Evolutionary conservation across 345 rosid genomes (phyloP).

Genomic region (Gossypium thurberi): DNA sequence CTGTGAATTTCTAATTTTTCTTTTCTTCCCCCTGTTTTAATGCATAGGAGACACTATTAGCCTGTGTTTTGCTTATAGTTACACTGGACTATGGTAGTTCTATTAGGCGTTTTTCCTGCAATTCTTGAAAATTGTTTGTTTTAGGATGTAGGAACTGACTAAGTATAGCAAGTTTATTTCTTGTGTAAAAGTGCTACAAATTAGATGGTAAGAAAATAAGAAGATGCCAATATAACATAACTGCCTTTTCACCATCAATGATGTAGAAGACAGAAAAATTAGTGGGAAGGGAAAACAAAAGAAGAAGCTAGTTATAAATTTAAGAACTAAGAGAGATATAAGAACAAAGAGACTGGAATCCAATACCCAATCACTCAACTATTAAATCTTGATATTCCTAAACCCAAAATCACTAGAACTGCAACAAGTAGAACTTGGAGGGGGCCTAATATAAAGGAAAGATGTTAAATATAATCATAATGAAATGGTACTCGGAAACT

Average conservation of each 20-base stretch:
- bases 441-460: not conserved
- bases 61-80: not conserved
- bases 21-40: not conserved
- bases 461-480: not conserved
- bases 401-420: not conserved
- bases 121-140: not conserved
- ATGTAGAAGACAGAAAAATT: not conserved
- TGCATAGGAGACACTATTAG: not conserved
- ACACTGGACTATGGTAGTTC: not conserved
- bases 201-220: not conserved
- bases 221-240: not conserved
- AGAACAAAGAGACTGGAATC: not conserved
- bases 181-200: not conserved
- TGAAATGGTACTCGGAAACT: not conserved
- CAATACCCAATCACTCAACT: not conserved
- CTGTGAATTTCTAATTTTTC: not conserved
- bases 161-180: not conserved
- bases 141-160: not conserved
- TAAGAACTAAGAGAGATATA: not conserved
- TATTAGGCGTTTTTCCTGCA: not conserved
- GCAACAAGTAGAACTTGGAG: not conserved
- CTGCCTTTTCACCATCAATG: not conserved
- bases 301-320: not conserved
- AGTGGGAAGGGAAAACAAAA: not conserved
- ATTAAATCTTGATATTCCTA: not conserved